Evolutionary conservation across 2,329 filamentous ascomycete species (phyloP), one percentile per base, ranked within the genome.

Genomic region (Remersonia thermophila): DNA sequence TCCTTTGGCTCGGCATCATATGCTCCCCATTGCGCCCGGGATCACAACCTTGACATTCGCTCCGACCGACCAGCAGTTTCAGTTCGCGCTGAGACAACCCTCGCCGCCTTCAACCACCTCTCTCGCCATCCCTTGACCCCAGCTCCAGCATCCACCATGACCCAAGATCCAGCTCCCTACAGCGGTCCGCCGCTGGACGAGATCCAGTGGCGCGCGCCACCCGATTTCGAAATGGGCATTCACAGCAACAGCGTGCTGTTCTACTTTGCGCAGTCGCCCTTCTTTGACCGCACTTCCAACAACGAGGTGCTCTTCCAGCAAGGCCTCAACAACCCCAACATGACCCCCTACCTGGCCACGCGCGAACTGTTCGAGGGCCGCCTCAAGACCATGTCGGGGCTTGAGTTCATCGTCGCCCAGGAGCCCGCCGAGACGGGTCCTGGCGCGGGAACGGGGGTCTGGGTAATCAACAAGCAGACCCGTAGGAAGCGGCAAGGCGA

Each of bases 401-500:
- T 80, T 32, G 77, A 81, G 57, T 81, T 75, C 52, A 65, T 78
- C 34, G 73, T 81, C 35, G 73, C 72, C 27, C 70, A 79, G 50
- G 72, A 77, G 45, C 75, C 74, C 1, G 72, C 73, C 18, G 73
- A 79, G 54, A 74, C 68, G 48, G 70, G 65, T 0, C 73, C 72
- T 0, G 73, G 72, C n/a, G 62, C 59, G 27, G 67, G 67, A 15
- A 79, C 75, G 0, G 76, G 75, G 18, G 73, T 80, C 7, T 81
- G 76, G 76, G 71, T 80, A 18, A 78, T 81, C 47, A 69, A 74
- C 50, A 80, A 80, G 61, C 77, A 81, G 57, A 74, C 68, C 17
- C 62, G 77, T 33, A 64, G 69, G 41, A 77, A 77, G 57, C 60
- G 65, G 11, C 61, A 65, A 28, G 62, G 45, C 12, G 59, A 64